Conservation (phyloP, 441 rosid species). For the Gossypium trilobum region DNA sequence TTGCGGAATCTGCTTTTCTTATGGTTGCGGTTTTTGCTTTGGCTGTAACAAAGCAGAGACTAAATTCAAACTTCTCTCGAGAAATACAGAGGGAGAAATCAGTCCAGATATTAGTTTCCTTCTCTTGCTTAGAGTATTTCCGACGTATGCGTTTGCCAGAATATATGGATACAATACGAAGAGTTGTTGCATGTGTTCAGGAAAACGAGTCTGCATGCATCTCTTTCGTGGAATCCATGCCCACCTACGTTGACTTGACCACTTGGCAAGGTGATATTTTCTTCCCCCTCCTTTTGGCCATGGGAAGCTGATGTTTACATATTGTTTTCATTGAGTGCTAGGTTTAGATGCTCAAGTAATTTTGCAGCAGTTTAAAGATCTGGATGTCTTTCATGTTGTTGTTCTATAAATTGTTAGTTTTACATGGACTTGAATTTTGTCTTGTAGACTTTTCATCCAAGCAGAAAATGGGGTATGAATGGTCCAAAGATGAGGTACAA, state of each 20-base stretch:
- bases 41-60: slow-evolving; percentile 59
- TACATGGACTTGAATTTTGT: slow-evolving; percentile 2
- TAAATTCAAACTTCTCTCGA: slow-evolving; percentile 36
- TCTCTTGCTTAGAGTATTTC: slow-evolving; percentile 76
- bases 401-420: slow-evolving; percentile 5
- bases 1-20: slow-evolving; percentile 84
- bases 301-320: slow-evolving; percentile 9
- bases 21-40: slow-evolving; percentile 75
- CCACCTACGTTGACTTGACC: slow-evolving; percentile 56
- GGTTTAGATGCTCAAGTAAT: background rate
- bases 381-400: background rate
- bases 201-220: slow-evolving; percentile 57
- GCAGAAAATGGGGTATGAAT: slow-evolving; percentile 43
- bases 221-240: slow-evolving; percentile 68
- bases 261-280: slow-evolving; percentile 45
- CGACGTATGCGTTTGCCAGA: slow-evolving; percentile 75
- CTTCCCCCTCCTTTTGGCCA: background rate
- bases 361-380: background rate
- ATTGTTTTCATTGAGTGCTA: background rate
- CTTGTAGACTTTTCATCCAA: slow-evolving; percentile 33
- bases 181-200: slow-evolving; percentile 63
- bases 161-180: slow-evolving; percentile 73
- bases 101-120: slow-evolving; percentile 55
- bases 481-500: slow-evolving; percentile 87
- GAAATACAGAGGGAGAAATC: slow-evolving; percentile 58